Base-by-base conservation (phyloP, 345 rosid genomes). In the Dipteronia sinensis region DNA sequence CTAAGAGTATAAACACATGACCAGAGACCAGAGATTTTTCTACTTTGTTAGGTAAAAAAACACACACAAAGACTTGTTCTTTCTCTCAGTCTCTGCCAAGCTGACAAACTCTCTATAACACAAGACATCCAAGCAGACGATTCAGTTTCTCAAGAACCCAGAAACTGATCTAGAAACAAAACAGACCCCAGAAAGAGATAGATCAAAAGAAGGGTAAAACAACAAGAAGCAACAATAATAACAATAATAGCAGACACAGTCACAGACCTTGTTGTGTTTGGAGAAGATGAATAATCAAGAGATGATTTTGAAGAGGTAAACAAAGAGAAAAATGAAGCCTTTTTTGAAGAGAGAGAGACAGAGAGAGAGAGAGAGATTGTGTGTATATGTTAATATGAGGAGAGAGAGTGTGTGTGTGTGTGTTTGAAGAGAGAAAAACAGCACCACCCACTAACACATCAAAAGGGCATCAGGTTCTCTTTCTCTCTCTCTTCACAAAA, bases 371-470 rank as follows among this genome's bases (percentile, higher is more conserved):
- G 74, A 65, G 53, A 16, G 76, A 47, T 46, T 29, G 64, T 20
- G 77, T 0, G 73, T 58, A 29, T 6, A 7, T 20, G 27, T 22
- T 6, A 4, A 1, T 65, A 65, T 27, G 8, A 34, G 38, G 38
- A 34, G 38, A 27, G 27, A 27, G 27, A n/a, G n/a, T 27, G 67
- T 59, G 66, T 42, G 58, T 16, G 19, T 59, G 25, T 27, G 64
- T 40, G 44, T 67, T 40, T 63, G 10, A 64, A 74, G 67, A 77
- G 78, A 76, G 53, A 38, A 78, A 82, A 73, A 82, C 84, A 87
- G 81, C 86, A 87, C 89, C 91, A 88, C 89, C 89, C 94, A 90
- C 89, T 87, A 79, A 72, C 85, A 80, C 94, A 87, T 90, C 90
- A 88, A 83, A 83, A 85, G 83, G 86, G 90, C 85, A 90, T 86